phyloP scores from a whole-genome alignment of 2,329 filamentous ascomycete species.

The Furcasterigmium sp. region DNA sequence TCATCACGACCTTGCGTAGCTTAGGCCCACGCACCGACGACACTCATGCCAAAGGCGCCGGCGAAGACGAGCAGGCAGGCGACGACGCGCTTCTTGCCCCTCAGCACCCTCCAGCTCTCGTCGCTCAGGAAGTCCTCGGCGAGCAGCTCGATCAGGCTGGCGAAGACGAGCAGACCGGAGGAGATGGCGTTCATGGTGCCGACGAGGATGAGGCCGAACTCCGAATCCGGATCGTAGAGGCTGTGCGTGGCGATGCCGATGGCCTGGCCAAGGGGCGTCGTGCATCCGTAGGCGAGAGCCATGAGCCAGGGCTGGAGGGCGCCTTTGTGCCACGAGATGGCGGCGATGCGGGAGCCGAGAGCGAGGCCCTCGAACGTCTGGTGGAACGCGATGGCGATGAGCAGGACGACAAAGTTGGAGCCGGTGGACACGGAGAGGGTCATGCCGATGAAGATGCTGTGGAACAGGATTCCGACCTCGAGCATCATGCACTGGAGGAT shows the following conservation, averaged over 20 bases:
- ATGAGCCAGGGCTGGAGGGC: constrained; percentile 50
- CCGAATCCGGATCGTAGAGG: constrained; percentile 62
- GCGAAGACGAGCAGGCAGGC: constrained; percentile 53
- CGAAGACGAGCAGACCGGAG: constrained; percentile 65
- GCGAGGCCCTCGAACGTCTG: constrained; percentile 55
- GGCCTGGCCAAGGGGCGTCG: constrained; percentile 68
- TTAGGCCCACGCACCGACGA: constrained; percentile 59
- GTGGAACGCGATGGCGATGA: constrained; percentile 75
- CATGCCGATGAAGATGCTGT: constrained; percentile 81
- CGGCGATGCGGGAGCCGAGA: constrained; percentile 59
- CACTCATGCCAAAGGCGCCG: constrained; percentile 58
- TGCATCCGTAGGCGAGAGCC: constrained; percentile 52
- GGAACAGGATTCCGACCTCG: constrained; percentile 74
- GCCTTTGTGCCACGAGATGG: constrained; percentile 36
- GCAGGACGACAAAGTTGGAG: constrained; percentile 70
- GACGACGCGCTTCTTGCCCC: constrained; percentile 45
- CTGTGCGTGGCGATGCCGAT: constrained; percentile 66
- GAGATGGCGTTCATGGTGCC: constrained; percentile 72
- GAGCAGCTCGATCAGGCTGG: constrained; percentile 65
- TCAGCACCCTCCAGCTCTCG: constrained; percentile 53
- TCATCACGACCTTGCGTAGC: not conserved
- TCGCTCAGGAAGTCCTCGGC: constrained; percentile 67
- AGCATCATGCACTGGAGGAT: constrained; percentile 73
- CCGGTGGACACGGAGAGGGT: constrained; percentile 74
- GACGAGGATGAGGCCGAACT: constrained; percentile 63